Evolutionary conservation across 257 asterid genomes (phyloP).

Genomic region (Anisodus acutangulus): DNA sequence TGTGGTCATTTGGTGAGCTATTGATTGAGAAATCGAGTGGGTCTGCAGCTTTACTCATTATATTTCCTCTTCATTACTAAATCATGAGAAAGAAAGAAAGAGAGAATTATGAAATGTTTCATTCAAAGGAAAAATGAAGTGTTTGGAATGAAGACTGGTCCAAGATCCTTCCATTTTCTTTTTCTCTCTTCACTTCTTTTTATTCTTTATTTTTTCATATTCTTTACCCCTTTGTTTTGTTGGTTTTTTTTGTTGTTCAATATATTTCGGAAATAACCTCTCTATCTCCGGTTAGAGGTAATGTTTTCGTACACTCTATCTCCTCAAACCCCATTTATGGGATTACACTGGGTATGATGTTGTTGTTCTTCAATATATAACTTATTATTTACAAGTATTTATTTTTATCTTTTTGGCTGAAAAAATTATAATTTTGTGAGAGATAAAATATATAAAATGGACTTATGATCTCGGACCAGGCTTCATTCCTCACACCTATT

Average conservation of each 20-base stretch:
- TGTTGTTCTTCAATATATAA: neutral
- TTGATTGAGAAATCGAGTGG: constrained; percentile 41
- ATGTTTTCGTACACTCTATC: too few species aligned
- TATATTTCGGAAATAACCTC: neutral
- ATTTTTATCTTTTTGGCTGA: neutral
- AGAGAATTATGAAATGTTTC: constrained; percentile 20
- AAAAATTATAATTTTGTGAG: neutral
- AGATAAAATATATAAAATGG: neutral
- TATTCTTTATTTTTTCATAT: neutral
- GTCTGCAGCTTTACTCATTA: constrained; percentile 40
- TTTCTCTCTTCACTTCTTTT: neutral
- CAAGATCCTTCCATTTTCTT: constrained; percentile 43
- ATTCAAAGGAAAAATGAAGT: constrained; percentile 45
- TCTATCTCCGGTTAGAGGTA: neutral
- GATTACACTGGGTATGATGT: neutral
- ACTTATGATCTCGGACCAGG: constrained; percentile 92
- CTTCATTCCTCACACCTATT: constrained; percentile 75
- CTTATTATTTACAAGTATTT: neutral
- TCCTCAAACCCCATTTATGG: too few species aligned
- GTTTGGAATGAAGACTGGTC: constrained; percentile 89
- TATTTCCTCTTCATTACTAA: constrained; percentile 47
- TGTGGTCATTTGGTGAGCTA: constrained; percentile 29
- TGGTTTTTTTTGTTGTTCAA: neutral
- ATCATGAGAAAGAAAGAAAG: constrained; percentile 41
- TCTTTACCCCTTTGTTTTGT: constrained; percentile 1